These are phyloP conservation scores for Luffa aegyptiaca DNA, from an alignment of 306 rosid genomes.

Conservation along the genomic window DNA sequence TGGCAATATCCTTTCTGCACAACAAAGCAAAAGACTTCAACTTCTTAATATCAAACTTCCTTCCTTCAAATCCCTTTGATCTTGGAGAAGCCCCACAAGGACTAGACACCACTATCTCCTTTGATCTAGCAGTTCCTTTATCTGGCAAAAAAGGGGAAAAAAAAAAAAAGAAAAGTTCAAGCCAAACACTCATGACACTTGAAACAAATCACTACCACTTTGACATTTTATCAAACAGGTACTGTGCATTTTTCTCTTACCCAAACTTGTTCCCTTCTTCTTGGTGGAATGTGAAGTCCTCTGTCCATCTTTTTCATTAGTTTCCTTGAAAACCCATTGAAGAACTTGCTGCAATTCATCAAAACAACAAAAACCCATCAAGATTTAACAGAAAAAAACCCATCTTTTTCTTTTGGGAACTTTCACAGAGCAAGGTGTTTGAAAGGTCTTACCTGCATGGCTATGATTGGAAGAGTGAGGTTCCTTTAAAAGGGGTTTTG, in stretches of 20 bases:
- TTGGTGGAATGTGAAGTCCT: conserved; percentile 21
- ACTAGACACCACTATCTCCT: conserved; percentile 20
- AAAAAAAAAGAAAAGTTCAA: background rate
- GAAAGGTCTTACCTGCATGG: conserved; percentile 26
- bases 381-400: background rate
- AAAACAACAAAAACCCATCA: conserved; percentile 4
- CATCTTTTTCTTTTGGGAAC: background rate
- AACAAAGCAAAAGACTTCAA: conserved; percentile 30
- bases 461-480: background rate
- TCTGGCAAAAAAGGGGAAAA: conserved; percentile 25
- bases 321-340: conserved; percentile 40
- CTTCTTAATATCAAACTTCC: conserved; percentile 29
- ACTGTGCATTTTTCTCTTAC: conserved; percentile 26
- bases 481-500: conserved; percentile 15
- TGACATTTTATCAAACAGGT: background rate
- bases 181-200: background rate
- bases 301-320: conserved; percentile 29
- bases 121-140: conserved; percentile 22
- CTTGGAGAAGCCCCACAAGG: conserved; percentile 18
- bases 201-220: background rate
- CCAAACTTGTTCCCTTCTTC: conserved; percentile 23
- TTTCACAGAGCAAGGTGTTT: background rate
- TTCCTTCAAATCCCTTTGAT: conserved; percentile 19
- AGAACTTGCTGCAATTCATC: conserved; percentile 36
- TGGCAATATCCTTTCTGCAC: conserved; percentile 36